Conservation (phyloP, 768 basidiomycete genomes). For the Leccinellum luteum region DNA sequence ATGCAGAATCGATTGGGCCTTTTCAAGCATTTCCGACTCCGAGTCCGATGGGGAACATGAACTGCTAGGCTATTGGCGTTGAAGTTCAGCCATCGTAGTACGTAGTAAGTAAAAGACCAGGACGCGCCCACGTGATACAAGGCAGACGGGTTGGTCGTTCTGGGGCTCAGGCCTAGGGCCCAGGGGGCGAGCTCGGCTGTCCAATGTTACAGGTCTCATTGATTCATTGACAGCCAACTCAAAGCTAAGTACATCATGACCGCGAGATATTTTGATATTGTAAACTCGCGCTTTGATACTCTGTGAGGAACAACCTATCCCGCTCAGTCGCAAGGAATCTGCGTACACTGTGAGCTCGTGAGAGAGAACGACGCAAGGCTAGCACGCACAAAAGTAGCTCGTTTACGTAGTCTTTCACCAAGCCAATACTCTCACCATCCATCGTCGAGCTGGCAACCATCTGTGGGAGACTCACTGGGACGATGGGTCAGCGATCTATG, state of each 20-base stretch:
- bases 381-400: slow-evolving; percentile 74
- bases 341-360: background rate
- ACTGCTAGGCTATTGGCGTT: too few relatives aligned
- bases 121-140: too few relatives aligned
- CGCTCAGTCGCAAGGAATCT: slow-evolving; percentile 83
- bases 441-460: slow-evolving; percentile 90
- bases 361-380: background rate
- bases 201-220: too few relatives aligned
- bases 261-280: slow-evolving; percentile 83
- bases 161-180: too few relatives aligned
- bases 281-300: slow-evolving; percentile 75
- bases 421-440: slow-evolving; percentile 79
- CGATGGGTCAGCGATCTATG: slow-evolving; percentile 9
- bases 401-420: slow-evolving; percentile 87
- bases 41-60: slow-evolving; percentile 1
- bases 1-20: slow-evolving; percentile 20
- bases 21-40: background rate
- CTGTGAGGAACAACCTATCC: slow-evolving; percentile 66
- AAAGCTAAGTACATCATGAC: slow-evolving; percentile 42
- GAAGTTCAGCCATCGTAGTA: too few relatives aligned
- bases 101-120: too few relatives aligned
- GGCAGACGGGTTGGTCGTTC: too few relatives aligned
- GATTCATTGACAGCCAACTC: too few relatives aligned
- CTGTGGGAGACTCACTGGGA: slow-evolving; percentile 83
- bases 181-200: too few relatives aligned